Conservation (phyloP, 805 yeast species). For the Grigorovia humatica region DNA sequence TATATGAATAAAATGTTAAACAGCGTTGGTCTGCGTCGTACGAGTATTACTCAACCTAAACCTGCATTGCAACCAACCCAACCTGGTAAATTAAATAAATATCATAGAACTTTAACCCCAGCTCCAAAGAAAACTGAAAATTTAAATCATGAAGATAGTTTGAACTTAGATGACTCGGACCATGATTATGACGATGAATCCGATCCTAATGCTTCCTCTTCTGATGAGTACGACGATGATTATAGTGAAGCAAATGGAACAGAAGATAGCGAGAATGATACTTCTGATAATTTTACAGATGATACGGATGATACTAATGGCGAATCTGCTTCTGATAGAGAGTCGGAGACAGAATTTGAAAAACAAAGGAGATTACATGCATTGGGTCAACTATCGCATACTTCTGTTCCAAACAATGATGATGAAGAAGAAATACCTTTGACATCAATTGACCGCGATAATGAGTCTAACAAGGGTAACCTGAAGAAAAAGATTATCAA, state of each 20-base stretch:
- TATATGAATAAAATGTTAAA: conserved; percentile 40
- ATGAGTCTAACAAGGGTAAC: neutral
- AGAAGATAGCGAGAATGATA: conserved; percentile 12
- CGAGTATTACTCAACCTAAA: conserved; percentile 1
- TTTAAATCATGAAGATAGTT: conserved; percentile 1
- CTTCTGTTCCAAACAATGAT: conserved; percentile 31
- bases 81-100: conserved; percentile 2
- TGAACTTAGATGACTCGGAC: conserved; percentile 9
- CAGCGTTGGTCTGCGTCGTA: conserved; percentile 41
- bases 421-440: conserved; percentile 38
- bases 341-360: conserved; percentile 56
- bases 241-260: conserved; percentile 11
- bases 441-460: neutral
- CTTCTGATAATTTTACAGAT: conserved; percentile 5
- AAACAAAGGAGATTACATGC: conserved; percentile 52
- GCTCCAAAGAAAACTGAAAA: conserved; percentile 1
- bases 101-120: conserved; percentile 6
- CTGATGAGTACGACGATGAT: conserved; percentile 18
- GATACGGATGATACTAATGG: conserved; percentile 16
- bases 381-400: conserved; percentile 30
- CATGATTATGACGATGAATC: conserved; percentile 2
- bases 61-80: neutral
- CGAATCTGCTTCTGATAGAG: conserved; percentile 23
- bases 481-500: neutral
- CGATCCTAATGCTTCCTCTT: neutral